Evolutionary conservation across 1,139 yeast genomes (phyloP).

Genomic region (Suhomyces chickasaworum): DNA sequence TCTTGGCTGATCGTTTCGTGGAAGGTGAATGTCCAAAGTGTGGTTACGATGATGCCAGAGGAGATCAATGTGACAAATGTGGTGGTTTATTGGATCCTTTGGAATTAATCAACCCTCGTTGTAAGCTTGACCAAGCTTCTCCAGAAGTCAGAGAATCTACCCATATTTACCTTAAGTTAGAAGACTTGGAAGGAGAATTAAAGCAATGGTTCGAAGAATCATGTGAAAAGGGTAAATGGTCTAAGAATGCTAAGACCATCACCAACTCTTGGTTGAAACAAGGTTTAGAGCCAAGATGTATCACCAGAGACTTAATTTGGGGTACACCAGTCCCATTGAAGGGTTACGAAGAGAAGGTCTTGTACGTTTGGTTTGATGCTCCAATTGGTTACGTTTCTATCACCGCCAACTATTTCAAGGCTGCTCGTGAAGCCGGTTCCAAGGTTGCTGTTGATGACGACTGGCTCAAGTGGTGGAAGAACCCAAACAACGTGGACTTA

Average conservation of each 20-base stretch:
- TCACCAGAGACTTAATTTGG: slow-evolving; percentile 96
- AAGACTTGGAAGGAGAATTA: slow-evolving; percentile 76
- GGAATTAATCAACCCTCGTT: slow-evolving; percentile 90
- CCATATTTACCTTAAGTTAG: slow-evolving; percentile 80
- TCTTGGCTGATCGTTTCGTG: slow-evolving; percentile 93
- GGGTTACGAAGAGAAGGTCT: slow-evolving; percentile 79
- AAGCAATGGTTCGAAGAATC: slow-evolving; percentile 72
- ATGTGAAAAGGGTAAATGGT: slow-evolving; percentile 79
- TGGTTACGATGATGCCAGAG: slow-evolving; percentile 93
- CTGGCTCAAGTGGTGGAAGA: slow-evolving; percentile 86
- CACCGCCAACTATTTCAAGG: slow-evolving; percentile 86
- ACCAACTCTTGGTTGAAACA: slow-evolving; percentile 92
- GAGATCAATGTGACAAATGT: slow-evolving; percentile 98
- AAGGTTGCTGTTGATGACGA: slow-evolving; percentile 34
- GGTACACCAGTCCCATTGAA: slow-evolving; percentile 96
- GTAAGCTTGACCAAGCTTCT: slow-evolving; percentile 83
- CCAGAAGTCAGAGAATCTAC: slow-evolving; percentile 83
- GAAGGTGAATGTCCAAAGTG: slow-evolving; percentile 98
- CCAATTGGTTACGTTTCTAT: slow-evolving; percentile 94
- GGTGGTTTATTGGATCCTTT: slow-evolving; percentile 88
- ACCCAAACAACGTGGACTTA: slow-evolving; percentile 78
- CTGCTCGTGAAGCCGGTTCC: slow-evolving; percentile 16
- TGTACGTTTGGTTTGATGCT: slow-evolving; percentile 99
- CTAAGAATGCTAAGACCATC: slow-evolving; percentile 83
- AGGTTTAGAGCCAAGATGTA: slow-evolving; percentile 92